These are phyloP conservation scores for Fibroporia radiculosa DNA, from an alignment of 768 basidiomycete genomes.

Conservation along the genomic window DNA sequence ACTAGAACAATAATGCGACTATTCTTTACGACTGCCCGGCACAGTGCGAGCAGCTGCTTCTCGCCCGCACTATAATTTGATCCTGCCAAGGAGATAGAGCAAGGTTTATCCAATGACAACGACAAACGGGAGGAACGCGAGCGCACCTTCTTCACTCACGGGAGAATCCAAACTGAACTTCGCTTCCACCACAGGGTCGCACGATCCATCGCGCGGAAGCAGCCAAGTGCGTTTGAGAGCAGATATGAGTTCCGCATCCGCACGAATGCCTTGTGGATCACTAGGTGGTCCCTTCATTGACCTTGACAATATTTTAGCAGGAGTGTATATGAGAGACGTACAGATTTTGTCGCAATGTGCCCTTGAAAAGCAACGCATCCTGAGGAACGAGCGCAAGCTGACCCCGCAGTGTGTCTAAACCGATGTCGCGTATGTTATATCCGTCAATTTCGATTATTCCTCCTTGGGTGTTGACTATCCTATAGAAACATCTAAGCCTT, in stretches of 20 bases:
- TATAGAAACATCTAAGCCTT: slow-evolving; percentile 15
- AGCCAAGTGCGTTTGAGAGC: slow-evolving; percentile 55
- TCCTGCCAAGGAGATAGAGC: slow-evolving; percentile 26
- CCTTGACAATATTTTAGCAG: neutral
- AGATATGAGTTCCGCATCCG: slow-evolving; percentile 45
- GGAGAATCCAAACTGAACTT: slow-evolving; percentile 61
- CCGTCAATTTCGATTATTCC: slow-evolving; percentile 58
- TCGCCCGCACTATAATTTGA: slow-evolving; percentile 64
- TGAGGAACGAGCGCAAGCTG: slow-evolving; percentile 63
- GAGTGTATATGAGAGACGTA: no score
- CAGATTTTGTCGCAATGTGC: slow-evolving; percentile 69
- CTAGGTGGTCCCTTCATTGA: slow-evolving; percentile 35
- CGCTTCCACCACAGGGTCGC: slow-evolving; percentile 41
- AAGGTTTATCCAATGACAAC: neutral
- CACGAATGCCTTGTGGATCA: slow-evolving; percentile 43
- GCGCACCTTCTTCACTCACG: slow-evolving; percentile 54
- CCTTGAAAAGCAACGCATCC: slow-evolving; percentile 72
- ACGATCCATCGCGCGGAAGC: slow-evolving; percentile 39
- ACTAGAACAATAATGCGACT: slow-evolving; percentile 71
- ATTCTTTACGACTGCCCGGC: slow-evolving; percentile 64
- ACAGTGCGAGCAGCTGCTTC: slow-evolving; percentile 79
- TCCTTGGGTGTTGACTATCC: slow-evolving; percentile 50
- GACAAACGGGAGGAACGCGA: neutral
- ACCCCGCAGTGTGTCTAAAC: slow-evolving; percentile 44
- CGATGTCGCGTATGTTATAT: slow-evolving; percentile 42